Base-by-base conservation (phyloP, 768 basidiomycete species). In the Gloeophyllum trabeum region DNA sequence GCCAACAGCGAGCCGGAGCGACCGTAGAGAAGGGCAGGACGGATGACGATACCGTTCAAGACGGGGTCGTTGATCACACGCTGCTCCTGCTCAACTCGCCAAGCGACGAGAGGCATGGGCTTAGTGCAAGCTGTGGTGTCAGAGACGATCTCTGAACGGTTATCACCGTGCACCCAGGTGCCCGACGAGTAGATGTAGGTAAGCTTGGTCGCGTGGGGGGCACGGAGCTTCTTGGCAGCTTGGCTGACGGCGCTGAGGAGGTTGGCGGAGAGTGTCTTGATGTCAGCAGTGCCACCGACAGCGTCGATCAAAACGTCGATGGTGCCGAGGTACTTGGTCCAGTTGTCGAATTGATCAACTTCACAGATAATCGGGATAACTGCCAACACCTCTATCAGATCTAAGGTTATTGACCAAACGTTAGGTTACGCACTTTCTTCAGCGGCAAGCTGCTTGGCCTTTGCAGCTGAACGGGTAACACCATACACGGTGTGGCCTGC, bases 401-500 rank as follows among this genome's bases (percentile, higher is more conserved):
- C 21, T 34, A 36, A 36, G 6, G 13, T 16, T 25, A 20, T 13
- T 16, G n/a, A 24, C 28, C 20, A 12, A 2, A 10, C 25, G n/a
- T 6, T 34, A 24, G 16, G 32, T n/a, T n/a, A n/a, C n/a, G 35
- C 37, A 66, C 65, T 69, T 53, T 73, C 71, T 47, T 68, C 62
- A 5, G 54, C 54, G 1, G 59, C 55, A 0, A 73, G 56, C 26
- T 41, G 38, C 23, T 58, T 60, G 0, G 53, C 61, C 38, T 66
- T 67, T 2, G 36, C 49, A 7, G 43, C 36, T 0, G 65, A 66
- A 30, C 71, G 64, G 0, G 68, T 68, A 22, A 60, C 48, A 14
- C 70, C 70, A 41, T 67, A 70, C 1, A 71, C 71, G 18, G 60
- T 57, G 41, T 73, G 67, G 0, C 71, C 71, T 0, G 61, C 64